Percentiles rank a stretch among this genome's conserved stretches.
These are phyloP conservation scores for Dianthus caryophyllus DNA, from an alignment of 148 eudicot species.

Conservation along the genomic window DNA sequence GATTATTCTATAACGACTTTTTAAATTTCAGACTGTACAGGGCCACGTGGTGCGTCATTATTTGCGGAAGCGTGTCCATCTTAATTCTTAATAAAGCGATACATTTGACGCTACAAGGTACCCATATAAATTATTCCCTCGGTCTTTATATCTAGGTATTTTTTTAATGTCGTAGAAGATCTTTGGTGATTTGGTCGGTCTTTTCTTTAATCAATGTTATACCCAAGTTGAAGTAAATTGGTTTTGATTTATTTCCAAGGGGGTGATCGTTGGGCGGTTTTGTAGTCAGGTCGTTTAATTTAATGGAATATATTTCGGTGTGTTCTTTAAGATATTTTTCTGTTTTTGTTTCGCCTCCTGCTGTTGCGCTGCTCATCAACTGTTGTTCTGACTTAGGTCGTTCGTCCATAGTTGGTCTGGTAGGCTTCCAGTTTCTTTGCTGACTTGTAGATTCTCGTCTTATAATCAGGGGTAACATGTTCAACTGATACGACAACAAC, in stretches of 20 bases:
- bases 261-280: conserved; percentile 25
- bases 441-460: conserved; percentile 12
- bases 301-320: background rate
- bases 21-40: conserved; percentile 19
- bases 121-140: conserved; percentile 15
- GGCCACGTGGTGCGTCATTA: conserved; percentile 27
- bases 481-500: no score
- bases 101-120: conserved; percentile 19
- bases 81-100: conserved; percentile 14
- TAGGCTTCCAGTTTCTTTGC: background rate
- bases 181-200: conserved; percentile 31
- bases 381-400: background rate
- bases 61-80: conserved; percentile 20
- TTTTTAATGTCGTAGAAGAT: conserved; percentile 23
- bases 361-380: background rate
- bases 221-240: conserved; percentile 18
- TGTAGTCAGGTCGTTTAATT: background rate
- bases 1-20: conserved; percentile 4
- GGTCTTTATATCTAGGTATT: conserved; percentile 17
- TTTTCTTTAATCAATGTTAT: conserved; percentile 20
- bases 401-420: conserved; percentile 10
- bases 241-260: conserved; percentile 7
- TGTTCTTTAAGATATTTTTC: conserved; percentile 7
- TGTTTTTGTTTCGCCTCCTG: conserved; percentile 2
- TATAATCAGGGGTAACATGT: background rate